Evolutionary conservation across 2,329 filamentous ascomycete species (phyloP).

Genomic region (Ceratocystis cubensis): DNA sequence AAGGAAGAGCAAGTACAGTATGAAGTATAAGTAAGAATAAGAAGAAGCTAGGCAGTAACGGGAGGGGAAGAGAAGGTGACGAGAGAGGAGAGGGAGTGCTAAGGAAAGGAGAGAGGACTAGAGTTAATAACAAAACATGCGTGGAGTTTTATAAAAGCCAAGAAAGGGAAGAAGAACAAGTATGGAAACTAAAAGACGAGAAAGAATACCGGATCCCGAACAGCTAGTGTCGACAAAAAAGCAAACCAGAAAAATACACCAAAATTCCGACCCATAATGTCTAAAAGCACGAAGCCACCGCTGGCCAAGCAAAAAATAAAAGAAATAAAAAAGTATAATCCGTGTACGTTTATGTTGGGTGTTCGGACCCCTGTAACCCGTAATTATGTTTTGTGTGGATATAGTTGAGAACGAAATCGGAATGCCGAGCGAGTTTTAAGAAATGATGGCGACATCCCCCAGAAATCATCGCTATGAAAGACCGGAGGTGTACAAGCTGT

Average conservation of each 20-base stretch:
- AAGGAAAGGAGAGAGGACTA: too few relatives aligned
- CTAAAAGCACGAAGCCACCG: conserved; percentile 6
- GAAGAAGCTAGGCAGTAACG: too few relatives aligned
- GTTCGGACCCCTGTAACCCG: background rate
- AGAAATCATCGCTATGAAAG: background rate
- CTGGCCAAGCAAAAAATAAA: conserved; percentile 1
- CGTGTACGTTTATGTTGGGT: background rate
- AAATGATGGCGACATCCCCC: background rate
- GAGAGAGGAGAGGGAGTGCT: too few relatives aligned
- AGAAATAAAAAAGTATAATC: background rate
- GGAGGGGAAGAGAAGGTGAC: too few relatives aligned
- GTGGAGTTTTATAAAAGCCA: too few relatives aligned
- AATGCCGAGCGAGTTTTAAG: background rate
- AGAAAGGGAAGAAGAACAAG: background rate
- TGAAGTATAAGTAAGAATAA: too few relatives aligned
- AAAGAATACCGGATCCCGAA: background rate
- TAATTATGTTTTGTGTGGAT: background rate
- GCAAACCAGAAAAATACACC: background rate
- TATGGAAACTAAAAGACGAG: background rate
- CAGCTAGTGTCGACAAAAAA: background rate
- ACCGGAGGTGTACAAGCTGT: background rate
- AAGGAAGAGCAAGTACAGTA: too few relatives aligned
- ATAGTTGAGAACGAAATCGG: background rate
- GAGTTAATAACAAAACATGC: too few relatives aligned
- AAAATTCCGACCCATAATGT: background rate